Percentiles rank a stretch among this genome's conserved stretches.
Evolutionary conservation across 2,329 filamentous ascomycete species (phyloP).

Genomic region (Fusarium armeniacum): DNA sequence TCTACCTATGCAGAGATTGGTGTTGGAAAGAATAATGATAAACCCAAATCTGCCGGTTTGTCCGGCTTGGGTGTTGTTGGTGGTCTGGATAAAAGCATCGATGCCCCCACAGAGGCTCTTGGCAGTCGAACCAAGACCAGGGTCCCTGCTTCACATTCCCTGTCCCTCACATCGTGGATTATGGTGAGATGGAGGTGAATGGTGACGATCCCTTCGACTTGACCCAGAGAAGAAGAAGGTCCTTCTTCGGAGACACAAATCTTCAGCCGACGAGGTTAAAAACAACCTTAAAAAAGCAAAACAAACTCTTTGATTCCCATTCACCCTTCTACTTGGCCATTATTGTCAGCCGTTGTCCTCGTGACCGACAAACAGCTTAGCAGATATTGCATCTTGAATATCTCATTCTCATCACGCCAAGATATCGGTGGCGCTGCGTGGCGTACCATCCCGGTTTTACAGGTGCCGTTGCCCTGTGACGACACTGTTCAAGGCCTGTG

Average conservation of each 20-base stretch:
- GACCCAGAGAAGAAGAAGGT: slow-evolving; percentile 12
- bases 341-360: not conserved
- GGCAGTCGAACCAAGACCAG: slow-evolving; percentile 37
- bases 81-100: slow-evolving; percentile 40
- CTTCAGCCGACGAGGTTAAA: slow-evolving; percentile 34
- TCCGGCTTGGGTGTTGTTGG: slow-evolving; percentile 37
- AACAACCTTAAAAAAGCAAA: slow-evolving; percentile 19
- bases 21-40: not conserved
- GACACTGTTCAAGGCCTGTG: slow-evolving; percentile 47
- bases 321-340: not conserved
- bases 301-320: not conserved
- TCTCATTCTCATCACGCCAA: slow-evolving; percentile 24
- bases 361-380: no score
- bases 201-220: slow-evolving; percentile 30
- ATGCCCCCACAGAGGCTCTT: slow-evolving; percentile 44
- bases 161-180: slow-evolving; percentile 13
- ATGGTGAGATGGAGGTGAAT: slow-evolving; percentile 11
- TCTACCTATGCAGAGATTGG: not conserved
- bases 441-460: slow-evolving; percentile 38
- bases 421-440: slow-evolving; percentile 43
- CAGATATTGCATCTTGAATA: not conserved
- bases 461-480: slow-evolving; percentile 48
- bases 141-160: slow-evolving; percentile 17
- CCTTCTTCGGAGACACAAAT: slow-evolving; percentile 28
- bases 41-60: slow-evolving; percentile 26